Conservation (phyloP, 495 filamentous ascomycete genomes). For the Podospora australis region DNA sequence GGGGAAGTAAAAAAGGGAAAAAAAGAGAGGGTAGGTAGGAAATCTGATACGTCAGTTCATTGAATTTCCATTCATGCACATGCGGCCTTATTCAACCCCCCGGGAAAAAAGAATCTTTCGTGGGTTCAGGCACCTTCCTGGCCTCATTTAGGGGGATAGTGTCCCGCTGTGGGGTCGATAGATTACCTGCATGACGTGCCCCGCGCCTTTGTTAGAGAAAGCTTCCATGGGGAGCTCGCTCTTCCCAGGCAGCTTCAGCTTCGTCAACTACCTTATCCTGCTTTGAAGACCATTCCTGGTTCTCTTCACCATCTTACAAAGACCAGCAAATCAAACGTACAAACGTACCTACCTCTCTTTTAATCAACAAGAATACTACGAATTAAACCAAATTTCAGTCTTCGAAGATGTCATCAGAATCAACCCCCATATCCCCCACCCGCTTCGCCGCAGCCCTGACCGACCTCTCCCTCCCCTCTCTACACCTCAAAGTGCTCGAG, state of each 20-base stretch:
- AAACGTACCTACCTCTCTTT: not conserved
- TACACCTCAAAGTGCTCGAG: constrained; percentile 77
- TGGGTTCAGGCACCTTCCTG: no score
- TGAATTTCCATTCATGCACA: no score
- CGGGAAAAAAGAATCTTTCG: no score
- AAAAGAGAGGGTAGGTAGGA: no score
- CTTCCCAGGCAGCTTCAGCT: not conserved
- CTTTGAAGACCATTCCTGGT: no score
- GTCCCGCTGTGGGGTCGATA: no score
- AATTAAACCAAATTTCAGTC: not conserved
- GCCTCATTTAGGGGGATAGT: no score
- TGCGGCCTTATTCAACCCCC: no score
- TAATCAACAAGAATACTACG: not conserved
- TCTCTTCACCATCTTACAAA: not conserved
- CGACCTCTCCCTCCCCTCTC: constrained; percentile 60
- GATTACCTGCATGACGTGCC: no score
- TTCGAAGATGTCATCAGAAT: constrained; percentile 37
- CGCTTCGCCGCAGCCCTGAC: constrained; percentile 66
- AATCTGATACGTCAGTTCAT: no score
- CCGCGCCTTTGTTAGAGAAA: no score
- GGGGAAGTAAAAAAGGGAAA: not conserved
- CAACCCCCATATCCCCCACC: constrained; percentile 52
- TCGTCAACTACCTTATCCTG: not conserved
- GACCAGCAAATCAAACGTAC: not conserved
- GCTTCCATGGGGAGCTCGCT: no score